Conservation (phyloP, 208 protist genomes). For the Leishmania braziliensis region DNA sequence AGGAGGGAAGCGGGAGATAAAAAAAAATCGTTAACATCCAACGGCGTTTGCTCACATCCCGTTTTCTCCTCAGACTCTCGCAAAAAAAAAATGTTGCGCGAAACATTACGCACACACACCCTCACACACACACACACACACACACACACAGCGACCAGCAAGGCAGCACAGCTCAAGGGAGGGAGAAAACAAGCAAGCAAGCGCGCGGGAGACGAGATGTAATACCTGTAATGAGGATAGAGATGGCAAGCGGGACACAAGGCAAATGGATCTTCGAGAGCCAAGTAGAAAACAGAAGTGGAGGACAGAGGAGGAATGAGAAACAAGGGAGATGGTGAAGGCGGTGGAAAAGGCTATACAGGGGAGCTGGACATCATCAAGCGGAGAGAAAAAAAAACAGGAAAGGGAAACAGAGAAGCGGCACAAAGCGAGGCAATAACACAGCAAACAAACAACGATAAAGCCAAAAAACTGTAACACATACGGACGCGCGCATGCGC, state of each 20-base stretch:
- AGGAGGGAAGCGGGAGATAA: not conserved
- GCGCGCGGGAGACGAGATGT: not conserved
- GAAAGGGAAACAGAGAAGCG: not conserved
- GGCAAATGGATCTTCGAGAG: not conserved
- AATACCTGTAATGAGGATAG: not conserved
- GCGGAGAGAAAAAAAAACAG: conserved; percentile 8
- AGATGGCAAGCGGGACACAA: not conserved
- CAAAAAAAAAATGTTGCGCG: not conserved
- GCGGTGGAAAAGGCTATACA: not conserved
- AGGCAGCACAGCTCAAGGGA: not conserved
- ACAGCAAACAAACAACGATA: not conserved
- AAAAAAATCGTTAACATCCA: conserved; percentile 8
- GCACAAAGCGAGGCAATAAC: not conserved
- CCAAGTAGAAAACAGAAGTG: conserved; percentile 1
- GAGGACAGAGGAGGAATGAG: not conserved
- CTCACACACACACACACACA: not conserved
- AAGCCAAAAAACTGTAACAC: too few relatives aligned
- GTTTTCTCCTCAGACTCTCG: not conserved
- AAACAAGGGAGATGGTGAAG: not conserved
- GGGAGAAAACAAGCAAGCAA: not conserved
- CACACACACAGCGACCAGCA: not conserved
- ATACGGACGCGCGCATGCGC: too few relatives aligned
- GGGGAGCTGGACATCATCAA: not conserved
- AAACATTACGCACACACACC: not conserved
- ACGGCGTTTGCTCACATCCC: not conserved